These are phyloP conservation scores for Aspergillus texensis DNA, from an alignment of 2,329 filamentous ascomycete genomes.

Conservation along the genomic window DNA sequence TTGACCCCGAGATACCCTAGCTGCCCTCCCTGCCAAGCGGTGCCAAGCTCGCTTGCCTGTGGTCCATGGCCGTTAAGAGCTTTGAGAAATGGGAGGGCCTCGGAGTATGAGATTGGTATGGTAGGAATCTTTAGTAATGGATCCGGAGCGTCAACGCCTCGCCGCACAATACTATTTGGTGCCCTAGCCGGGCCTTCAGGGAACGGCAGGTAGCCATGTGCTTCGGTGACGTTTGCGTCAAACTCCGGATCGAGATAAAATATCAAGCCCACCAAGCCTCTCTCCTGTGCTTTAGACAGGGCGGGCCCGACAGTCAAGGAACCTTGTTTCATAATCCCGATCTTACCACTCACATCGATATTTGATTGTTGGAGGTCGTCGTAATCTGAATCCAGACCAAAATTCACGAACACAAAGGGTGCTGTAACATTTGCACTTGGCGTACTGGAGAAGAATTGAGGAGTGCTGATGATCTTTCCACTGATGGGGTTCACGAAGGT, in stretches of 20 bases:
- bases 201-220: not conserved
- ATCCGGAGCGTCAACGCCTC: rapidly evolving
- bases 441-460: too few species aligned
- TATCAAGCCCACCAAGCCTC: not conserved
- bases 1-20: not conserved
- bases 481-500: too few species aligned
- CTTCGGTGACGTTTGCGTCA: not conserved
- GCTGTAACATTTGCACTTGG: not conserved
- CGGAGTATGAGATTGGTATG: not conserved
- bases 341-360: not conserved
- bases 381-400: not conserved
- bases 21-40: not conserved
- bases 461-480: too few species aligned
- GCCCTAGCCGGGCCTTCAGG: not conserved
- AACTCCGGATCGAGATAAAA: not conserved
- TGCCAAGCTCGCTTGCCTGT: not conserved
- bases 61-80: not conserved
- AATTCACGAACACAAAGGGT: not conserved
- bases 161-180: not conserved
- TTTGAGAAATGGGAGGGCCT: not conserved
- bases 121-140: not conserved
- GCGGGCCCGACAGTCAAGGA: not conserved
- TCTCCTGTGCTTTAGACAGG: not conserved
- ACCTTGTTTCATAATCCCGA: not conserved
- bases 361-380: not conserved